A percentile compares a stretch with the other conserved stretches of the same genome.
These are phyloP conservation scores for Xylaria intraflava DNA, from an alignment of 495 filamentous ascomycete species.

Conservation along the genomic window DNA sequence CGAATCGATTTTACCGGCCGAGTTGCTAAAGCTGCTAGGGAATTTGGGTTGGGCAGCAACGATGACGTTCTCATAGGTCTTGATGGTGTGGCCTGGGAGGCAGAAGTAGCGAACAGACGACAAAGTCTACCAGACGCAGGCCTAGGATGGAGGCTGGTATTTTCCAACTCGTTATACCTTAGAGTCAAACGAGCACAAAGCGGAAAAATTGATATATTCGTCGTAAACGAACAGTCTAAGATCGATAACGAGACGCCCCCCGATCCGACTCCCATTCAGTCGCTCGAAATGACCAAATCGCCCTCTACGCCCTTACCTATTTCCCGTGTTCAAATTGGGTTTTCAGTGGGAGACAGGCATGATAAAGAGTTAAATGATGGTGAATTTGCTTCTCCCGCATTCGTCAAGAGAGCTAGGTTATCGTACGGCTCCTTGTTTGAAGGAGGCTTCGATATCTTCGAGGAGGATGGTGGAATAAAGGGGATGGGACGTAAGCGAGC, in stretches of 20 bases:
- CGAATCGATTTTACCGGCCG: slow-evolving; percentile 68
- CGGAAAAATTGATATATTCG: slow-evolving; percentile 31
- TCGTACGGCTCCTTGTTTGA: slow-evolving; percentile 56
- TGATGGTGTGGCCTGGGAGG: slow-evolving; percentile 54
- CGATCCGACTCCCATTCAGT: background rate
- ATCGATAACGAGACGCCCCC: background rate
- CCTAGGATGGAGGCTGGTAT: slow-evolving; percentile 68
- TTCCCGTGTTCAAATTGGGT: slow-evolving; percentile 7
- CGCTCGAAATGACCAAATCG: background rate
- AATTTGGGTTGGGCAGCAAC: slow-evolving; percentile 61
- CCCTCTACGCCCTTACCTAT: background rate
- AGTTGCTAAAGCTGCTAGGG: slow-evolving; percentile 62
- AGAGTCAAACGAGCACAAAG: slow-evolving; percentile 47
- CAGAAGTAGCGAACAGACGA: slow-evolving; percentile 43
- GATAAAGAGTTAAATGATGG: slow-evolving; percentile 21
- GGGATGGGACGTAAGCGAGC: slow-evolving; percentile 64
- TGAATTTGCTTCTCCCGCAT: slow-evolving; percentile 69
- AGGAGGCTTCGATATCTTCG: slow-evolving; percentile 59
- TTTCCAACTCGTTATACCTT: slow-evolving; percentile 50
- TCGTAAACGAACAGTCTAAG: slow-evolving; percentile 38
- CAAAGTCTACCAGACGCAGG: slow-evolving; percentile 55
- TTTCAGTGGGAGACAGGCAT: background rate
- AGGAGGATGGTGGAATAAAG: slow-evolving; percentile 59
- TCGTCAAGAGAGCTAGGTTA: slow-evolving; percentile 57
- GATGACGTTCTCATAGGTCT: slow-evolving; percentile 67